These are phyloP conservation scores for Fimicolochytrium jonesii DNA, from an alignment of 192 early-diverging fungal species.

Conservation along the genomic window DNA sequence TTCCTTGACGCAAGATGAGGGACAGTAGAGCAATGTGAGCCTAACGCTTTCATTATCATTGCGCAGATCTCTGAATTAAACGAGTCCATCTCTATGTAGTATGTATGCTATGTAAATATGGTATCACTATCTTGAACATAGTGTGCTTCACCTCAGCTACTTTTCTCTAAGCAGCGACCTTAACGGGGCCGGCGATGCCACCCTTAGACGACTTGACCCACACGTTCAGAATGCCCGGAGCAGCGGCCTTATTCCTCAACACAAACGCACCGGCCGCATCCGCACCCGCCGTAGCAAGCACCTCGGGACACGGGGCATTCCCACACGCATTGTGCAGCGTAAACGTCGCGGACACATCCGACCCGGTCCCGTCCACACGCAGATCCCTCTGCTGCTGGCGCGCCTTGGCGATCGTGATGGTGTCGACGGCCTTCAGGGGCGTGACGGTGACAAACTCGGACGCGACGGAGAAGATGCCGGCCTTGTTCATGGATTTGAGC, in stretches of 20 bases:
- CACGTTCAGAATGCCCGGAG: background rate
- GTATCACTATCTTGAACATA: no score
- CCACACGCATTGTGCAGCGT: background rate
- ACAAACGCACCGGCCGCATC: slow-evolving; percentile 2
- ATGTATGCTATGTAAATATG: no score
- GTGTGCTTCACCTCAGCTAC: no score
- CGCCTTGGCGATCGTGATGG: slow-evolving; percentile 1
- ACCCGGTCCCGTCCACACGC: slow-evolving; percentile 1
- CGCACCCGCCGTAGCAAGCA: background rate
- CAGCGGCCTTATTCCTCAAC: background rate
- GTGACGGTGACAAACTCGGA: background rate
- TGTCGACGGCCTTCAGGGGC: background rate
- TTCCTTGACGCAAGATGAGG: no score
- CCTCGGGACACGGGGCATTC: background rate
- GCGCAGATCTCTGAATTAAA: no score
- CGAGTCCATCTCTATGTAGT: no score
- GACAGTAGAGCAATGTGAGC: no score
- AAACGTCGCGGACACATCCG: background rate
- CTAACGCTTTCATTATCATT: no score
- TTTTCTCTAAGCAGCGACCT: no score
- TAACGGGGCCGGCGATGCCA: background rate
- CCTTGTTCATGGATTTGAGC: slow-evolving; percentile 3
- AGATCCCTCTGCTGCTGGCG: slow-evolving; percentile 8
- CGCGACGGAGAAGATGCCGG: background rate
- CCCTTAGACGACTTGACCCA: background rate